Evolutionary conservation across 2,329 filamentous ascomycete genomes (phyloP).

Genomic region (Alternaria sp.): DNA sequence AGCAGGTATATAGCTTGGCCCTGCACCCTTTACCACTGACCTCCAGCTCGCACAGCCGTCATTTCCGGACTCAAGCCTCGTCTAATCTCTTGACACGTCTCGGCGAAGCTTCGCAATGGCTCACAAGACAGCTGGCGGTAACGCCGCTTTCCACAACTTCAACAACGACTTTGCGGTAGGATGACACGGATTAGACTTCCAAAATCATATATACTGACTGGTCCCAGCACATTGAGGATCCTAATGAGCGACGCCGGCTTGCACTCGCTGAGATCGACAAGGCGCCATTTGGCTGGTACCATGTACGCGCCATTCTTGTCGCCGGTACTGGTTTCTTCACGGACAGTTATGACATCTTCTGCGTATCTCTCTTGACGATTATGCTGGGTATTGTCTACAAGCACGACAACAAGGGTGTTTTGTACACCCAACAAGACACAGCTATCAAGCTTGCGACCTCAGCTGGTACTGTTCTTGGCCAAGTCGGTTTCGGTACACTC

Average conservation of each 20-base stretch:
- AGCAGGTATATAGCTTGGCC: constrained; percentile 20
- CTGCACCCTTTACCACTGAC: constrained; percentile 4
- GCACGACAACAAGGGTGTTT: constrained; percentile 56
- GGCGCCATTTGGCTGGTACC: constrained; percentile 83
- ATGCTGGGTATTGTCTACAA: constrained; percentile 87
- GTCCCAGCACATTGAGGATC: constrained; percentile 64
- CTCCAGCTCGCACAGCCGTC: constrained; percentile 6
- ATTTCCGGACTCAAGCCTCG: constrained; percentile 18
- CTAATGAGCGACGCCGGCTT: constrained; percentile 79
- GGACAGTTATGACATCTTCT: constrained; percentile 75
- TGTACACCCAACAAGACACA: constrained; percentile 75
- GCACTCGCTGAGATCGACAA: constrained; percentile 85
- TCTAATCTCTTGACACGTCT: constrained; percentile 16
- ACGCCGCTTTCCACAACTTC: constrained; percentile 39
- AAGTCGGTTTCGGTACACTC: constrained; percentile 70
- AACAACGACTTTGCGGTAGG: constrained; percentile 45
- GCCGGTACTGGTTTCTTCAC: constrained; percentile 89
- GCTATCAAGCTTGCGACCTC: constrained; percentile 88
- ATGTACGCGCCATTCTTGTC: constrained; percentile 79
- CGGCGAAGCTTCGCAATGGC: constrained; percentile 26
- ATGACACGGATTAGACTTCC: background rate
- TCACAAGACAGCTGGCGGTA: constrained; percentile 33
- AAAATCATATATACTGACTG: background rate
- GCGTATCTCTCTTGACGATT: constrained; percentile 55
- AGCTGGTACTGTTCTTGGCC: constrained; percentile 83